Evolutionary conservation across 2,329 filamentous ascomycete species (phyloP).

Genomic region (Penicillium freii): DNA sequence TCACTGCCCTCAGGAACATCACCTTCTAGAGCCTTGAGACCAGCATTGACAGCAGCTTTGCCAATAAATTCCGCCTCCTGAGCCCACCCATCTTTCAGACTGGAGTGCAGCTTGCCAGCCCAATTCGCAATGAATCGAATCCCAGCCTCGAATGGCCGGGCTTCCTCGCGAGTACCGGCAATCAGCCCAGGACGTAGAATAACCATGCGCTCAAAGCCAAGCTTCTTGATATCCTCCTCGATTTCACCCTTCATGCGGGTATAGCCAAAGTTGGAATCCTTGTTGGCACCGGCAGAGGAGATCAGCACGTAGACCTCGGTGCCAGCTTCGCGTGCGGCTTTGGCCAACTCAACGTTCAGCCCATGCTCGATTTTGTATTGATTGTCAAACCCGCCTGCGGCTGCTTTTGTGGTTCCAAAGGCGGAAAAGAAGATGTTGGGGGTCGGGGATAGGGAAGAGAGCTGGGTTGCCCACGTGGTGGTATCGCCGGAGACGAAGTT

Average conservation of each 20-base stretch:
- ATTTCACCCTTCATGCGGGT: conserved; percentile 80
- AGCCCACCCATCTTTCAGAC: conserved; percentile 63
- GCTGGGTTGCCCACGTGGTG: conserved; percentile 63
- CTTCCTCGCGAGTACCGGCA: conserved; percentile 65
- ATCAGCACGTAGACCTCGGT: conserved; percentile 75
- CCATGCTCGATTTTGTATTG: conserved; percentile 90
- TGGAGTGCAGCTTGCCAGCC: conserved; percentile 53
- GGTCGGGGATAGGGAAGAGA: conserved; percentile 55
- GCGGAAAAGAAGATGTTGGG: conserved; percentile 70
- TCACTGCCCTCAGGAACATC: conserved; percentile 40
- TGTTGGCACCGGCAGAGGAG: conserved; percentile 56
- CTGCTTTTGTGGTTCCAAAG: conserved; percentile 74
- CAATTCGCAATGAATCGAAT: conserved; percentile 56
- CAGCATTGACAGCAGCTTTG: conserved; percentile 41
- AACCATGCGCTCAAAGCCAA: conserved; percentile 75
- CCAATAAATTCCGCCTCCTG: conserved; percentile 72
- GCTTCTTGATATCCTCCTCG: conserved; percentile 69
- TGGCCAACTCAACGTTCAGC: conserved; percentile 75
- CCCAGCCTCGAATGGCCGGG: conserved; percentile 58
- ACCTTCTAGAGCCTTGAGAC: conserved; percentile 42
- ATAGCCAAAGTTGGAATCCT: conserved; percentile 56
- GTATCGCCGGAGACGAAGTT: conserved; percentile 68
- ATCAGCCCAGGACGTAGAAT: conserved; percentile 74
- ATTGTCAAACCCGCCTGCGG: conserved; percentile 71
- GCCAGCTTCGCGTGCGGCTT: conserved; percentile 69